Evolutionary conservation across 2,329 filamentous ascomycete genomes (phyloP), one percentile per base, ranked within the genome.

Genomic region (Diaporthe destruens): DNA sequence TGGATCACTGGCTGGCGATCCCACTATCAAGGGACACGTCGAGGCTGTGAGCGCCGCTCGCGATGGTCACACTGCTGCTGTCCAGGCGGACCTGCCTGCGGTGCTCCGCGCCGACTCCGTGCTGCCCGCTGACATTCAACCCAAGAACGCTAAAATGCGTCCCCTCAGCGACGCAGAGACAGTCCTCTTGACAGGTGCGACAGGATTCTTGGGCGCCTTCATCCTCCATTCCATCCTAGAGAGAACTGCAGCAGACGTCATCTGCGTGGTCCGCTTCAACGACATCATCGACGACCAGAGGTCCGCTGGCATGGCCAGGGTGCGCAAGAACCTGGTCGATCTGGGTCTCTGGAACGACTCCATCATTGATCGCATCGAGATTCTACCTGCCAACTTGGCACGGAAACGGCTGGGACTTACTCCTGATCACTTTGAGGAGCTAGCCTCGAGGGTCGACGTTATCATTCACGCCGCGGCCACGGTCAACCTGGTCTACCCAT

Each of bases 401-500:
- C 87, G 91, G 47, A 90, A 89, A 77, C 87, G 89, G 1, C 87
- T 96, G 20, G 93, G 93, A 68, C 87, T 95, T 25, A 86, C 90
- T 0, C 87, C 88, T 0, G 88, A 92, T 16, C 85, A 84, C 0
- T 95, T 94, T 76, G 87, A 91, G 32, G 86, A 90, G 36, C 85
- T 95, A 9, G 91, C 90, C 1, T 81, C 84, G 14, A 88, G 90
- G 8, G 86, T 94, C 0, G 86, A 95, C 74, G 93, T 94, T 47
- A 92, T 96, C 71, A 86, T 95, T 1, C 93, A 96, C 79, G 91
- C 93, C 47, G 93, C 90, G 34, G 93, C 93, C 6, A 93, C 91
- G 0, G 93, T 96, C 78, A 94, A 94, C 79, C 84, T 96, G 63
- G 92, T 96, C 0, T 95, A 96, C 76, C 93, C 93, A 0, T 95